Evolutionary conservation across 2,329 filamentous ascomycete species (phyloP), one percentile per base, ranked within the genome.

Genomic region (Aspergillus fijiensis): DNA sequence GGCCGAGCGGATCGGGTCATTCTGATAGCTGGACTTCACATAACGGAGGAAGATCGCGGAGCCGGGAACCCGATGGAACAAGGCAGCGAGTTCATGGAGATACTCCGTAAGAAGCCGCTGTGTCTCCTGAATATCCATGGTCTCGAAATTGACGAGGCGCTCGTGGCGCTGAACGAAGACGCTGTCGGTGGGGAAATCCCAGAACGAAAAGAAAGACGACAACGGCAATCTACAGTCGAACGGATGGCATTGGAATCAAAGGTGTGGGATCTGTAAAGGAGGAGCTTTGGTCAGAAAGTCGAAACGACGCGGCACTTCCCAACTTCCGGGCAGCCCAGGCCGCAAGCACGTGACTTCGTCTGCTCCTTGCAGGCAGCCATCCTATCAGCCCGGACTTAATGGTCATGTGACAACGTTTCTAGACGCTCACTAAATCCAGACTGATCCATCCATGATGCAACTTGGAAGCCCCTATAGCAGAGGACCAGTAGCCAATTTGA

Each of bases 1-100:
- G 45, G 91, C 92, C 55, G 92, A 96, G 57, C 96, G 89, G 59
- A 98, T 87, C 10, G 95, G 95, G 71, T 99, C 95, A 74, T 99
- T 90, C 80, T 99, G 95, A 81, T 99, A 98, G 75, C 92, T 96
- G 60, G 92, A 96, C 76, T 91, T 91, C 74, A 99, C 92, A 79
- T 99, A 99, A 64, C 95, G 91, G 68, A 96, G 86, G 70, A 98
- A 83, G 69, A 99, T 96, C 48, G 94, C 91, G 31, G 94, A 98
- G 55, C 95, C 95, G 31, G 95, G 96, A 45, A 99, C 85, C 72
- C 90, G 91, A 71, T 97, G 93, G 74, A 99, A 96, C 60, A 88
- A 84, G 60, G 86, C 80, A 56, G 83, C 80, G 56, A 84, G 79
- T 65, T 83, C 80, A 68, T 83, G 79, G 62, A 86, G 74, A 67